These are phyloP conservation scores for Microbotryomycetes sp. DNA, from an alignment of 1,284 basidiomycete species.

Conservation along the genomic window DNA sequence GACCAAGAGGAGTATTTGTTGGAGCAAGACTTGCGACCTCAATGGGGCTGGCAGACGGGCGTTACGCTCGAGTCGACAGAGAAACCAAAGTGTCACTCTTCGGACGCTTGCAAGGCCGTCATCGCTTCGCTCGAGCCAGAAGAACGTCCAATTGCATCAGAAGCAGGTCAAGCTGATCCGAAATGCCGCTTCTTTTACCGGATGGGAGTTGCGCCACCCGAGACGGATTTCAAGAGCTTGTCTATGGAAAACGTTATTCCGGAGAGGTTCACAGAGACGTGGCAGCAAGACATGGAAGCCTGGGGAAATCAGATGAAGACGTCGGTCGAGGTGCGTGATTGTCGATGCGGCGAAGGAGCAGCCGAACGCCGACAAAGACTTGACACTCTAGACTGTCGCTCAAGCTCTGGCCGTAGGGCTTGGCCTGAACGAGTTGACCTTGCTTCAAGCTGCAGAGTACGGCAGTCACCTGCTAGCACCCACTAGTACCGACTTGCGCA, in stretches of 20 bases:
- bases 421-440: conserved; percentile 57
- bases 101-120: conserved; percentile 62
- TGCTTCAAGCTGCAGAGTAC: conserved; percentile 60
- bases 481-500: conserved; percentile 75
- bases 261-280: conserved; percentile 51
- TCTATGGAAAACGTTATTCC: conserved; percentile 73
- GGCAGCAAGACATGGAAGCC: conserved; percentile 63
- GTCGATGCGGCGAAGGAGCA: background rate
- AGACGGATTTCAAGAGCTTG: conserved; percentile 61
- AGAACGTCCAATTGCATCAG: conserved; percentile 68
- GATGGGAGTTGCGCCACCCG: conserved; percentile 68
- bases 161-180: conserved; percentile 66
- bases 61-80: conserved; percentile 77
- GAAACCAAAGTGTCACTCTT: conserved; percentile 49
- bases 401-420: conserved; percentile 77
- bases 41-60: conserved; percentile 50
- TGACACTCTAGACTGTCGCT: conserved; percentile 46
- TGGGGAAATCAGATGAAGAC: conserved; percentile 81
- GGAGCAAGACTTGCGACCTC: conserved; percentile 67
- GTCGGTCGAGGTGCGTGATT: conserved; percentile 52
- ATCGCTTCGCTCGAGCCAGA: conserved; percentile 62
- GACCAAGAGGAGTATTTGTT: conserved; percentile 57
- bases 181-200: conserved; percentile 87
- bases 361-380: conserved; percentile 44
- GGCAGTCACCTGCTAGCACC: conserved; percentile 84